These are phyloP conservation scores for Oryza glumipatula DNA, from an alignment of 176 grass and related monocot species.

Conservation along the genomic window DNA sequence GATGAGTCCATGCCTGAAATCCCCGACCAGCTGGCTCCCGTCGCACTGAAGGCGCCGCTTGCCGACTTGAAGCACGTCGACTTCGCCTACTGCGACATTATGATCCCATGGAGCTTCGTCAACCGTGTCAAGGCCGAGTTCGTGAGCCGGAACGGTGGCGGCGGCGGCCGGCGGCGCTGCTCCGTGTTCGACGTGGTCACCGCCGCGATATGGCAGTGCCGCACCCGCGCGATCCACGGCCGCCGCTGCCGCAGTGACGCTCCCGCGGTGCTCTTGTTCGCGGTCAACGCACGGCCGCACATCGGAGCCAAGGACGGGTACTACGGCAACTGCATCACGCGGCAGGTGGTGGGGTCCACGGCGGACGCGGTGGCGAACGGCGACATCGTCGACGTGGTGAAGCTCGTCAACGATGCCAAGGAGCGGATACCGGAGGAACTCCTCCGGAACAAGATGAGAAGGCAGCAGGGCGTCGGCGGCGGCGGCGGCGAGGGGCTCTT, in stretches of 20 bases:
- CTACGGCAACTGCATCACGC: constrained; percentile 46
- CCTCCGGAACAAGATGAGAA: neutral
- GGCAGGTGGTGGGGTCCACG: neutral
- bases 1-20: constrained; percentile 21
- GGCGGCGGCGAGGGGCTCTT: too few species aligned
- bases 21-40: neutral
- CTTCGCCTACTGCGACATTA: neutral
- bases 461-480: too few species aligned
- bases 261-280: too few species aligned
- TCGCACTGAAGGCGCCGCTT: too few species aligned
- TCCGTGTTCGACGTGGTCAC: constrained; percentile 37
- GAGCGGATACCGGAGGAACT: neutral
- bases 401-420: constrained; percentile 35
- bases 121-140: constrained; percentile 24
- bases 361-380: neutral
- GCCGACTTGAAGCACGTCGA: neutral
- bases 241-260: too few species aligned
- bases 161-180: neutral
- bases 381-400: constrained; percentile 20
- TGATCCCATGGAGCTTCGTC: constrained; percentile 31
- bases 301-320: constrained; percentile 20
- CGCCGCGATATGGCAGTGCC: constrained; percentile 36
- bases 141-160: too few species aligned
- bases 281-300: constrained; percentile 29
- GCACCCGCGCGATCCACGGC: neutral